Evolutionary conservation across 2,329 filamentous ascomycete genomes (phyloP), one percentile per base, ranked within the genome.

Genomic region (Ascomycota sp.): DNA sequence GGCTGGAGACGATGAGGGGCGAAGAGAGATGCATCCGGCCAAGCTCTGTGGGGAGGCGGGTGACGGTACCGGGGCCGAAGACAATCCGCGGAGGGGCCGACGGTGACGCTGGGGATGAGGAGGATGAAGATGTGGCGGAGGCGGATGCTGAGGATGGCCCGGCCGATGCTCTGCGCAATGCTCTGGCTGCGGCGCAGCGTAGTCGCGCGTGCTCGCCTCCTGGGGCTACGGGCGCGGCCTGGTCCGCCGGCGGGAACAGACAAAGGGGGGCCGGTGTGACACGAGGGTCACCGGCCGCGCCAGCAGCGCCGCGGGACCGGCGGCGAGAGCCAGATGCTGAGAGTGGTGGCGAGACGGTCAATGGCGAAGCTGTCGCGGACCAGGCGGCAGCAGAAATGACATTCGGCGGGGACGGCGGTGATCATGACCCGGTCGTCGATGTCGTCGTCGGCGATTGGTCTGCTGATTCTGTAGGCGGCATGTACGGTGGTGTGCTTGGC

Each of bases 1-100:
- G 50, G 11, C 50, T 54, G 20, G 42, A 49, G 20, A 56, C 44
- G 27, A 56, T 48, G 32, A 56, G 45, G 1, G 52, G 52, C 8
- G 41, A 40, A 4, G 45, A 39, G 7, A 53, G 36, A 12, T 39
- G 38, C 8, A 55, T 39, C 2, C 41, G 43, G 20, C 38, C 42
- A 6, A 56, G 40, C 33, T 56, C 53, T 9, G 38, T 37, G 5
- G 52, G 41, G 5, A 56, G 39, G 5, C 42, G 44, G 12, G 40
- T 30, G 28, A 55, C 35, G 21, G 47, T 42, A 23, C 48, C 48
- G 2, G 38, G 37, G 3, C 53, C 53, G 31, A 48, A 47, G 23
- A 56, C 46, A 20, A 55, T 35, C 20, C 48, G 47, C 10, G 52
- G 48, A 4, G 43, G 36, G 0, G 39, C 28, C 4, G 35, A 9